Conservation (phyloP, 768 basidiomycete species). For the Clathrus columnatus region DNA sequence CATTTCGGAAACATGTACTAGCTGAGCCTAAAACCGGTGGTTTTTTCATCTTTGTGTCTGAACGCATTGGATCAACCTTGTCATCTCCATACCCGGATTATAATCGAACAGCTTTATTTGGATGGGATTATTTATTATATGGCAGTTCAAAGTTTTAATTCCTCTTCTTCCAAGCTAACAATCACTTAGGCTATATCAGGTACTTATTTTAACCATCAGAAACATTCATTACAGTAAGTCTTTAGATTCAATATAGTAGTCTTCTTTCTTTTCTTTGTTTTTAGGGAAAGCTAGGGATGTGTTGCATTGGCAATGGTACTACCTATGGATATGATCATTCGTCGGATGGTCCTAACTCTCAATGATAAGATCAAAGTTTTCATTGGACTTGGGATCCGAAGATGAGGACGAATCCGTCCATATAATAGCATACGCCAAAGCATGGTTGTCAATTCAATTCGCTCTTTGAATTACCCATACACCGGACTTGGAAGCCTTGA, state of each 20-base stretch:
- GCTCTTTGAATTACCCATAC: too few species aligned
- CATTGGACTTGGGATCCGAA: too few species aligned
- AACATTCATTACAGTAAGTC: background rate
- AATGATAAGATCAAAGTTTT: too few species aligned
- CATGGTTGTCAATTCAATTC: too few species aligned
- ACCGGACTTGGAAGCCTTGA: too few species aligned
- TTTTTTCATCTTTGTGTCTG: constrained; percentile 23
- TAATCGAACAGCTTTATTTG: constrained; percentile 24
- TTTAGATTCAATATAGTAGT: background rate
- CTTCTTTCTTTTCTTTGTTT: background rate
- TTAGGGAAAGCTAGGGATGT: background rate
- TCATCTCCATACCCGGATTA: constrained; percentile 14
- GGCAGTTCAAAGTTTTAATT: constrained; percentile 19
- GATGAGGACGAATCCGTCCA: too few species aligned
- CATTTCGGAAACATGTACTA: too few species aligned
- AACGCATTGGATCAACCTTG: constrained; percentile 30
- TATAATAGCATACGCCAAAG: too few species aligned
- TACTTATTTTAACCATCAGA: background rate
- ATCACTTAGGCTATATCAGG: background rate
- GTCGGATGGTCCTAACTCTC: constrained; percentile 17
- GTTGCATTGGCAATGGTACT: too few species aligned
- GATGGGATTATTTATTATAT: constrained; percentile 30
- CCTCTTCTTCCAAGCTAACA: background rate
- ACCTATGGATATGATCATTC: too few species aligned
- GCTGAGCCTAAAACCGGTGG: constrained; percentile 27